Evolutionary conservation across 2,329 filamentous ascomycete genomes (phyloP).

Genomic region (Fusarium austroafricanum): DNA sequence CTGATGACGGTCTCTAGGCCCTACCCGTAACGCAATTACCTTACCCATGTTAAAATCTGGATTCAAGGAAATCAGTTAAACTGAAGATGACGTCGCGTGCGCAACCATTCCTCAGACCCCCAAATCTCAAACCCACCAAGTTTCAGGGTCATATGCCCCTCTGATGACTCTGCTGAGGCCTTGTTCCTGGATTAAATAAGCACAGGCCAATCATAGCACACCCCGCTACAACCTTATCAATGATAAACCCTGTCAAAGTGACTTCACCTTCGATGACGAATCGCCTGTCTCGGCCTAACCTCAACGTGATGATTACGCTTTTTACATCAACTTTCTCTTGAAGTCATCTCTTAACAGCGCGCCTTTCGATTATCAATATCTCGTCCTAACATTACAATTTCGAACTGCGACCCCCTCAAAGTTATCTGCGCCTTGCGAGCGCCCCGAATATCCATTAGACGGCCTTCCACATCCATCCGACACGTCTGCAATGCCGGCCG

Average conservation of each 20-base stretch:
- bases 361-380: not conserved
- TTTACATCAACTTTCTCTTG: conserved; percentile 24
- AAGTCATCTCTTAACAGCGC: conserved; percentile 25
- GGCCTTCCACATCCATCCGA: conserved; percentile 46
- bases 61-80: not conserved
- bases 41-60: no score
- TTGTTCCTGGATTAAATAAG: conserved; percentile 39
- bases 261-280: conserved; percentile 45
- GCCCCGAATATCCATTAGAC: conserved; percentile 13
- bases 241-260: conserved; percentile 35
- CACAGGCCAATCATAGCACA: conserved; percentile 34
- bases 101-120: not conserved
- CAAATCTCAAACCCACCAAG: conserved; percentile 19
- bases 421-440: conserved; percentile 28
- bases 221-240: conserved; percentile 41
- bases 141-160: conserved; percentile 25
- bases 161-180: not conserved
- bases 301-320: conserved; percentile 22
- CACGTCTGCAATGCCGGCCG: conserved; percentile 54
- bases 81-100: conserved; percentile 26
- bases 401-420: not conserved
- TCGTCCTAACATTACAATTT: not conserved
- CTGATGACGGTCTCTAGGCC: no score
- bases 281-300: conserved; percentile 41
- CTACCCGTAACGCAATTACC: no score